Base-by-base conservation (phyloP, 345 rosid genomes). In the Physaria fendleri region DNA sequence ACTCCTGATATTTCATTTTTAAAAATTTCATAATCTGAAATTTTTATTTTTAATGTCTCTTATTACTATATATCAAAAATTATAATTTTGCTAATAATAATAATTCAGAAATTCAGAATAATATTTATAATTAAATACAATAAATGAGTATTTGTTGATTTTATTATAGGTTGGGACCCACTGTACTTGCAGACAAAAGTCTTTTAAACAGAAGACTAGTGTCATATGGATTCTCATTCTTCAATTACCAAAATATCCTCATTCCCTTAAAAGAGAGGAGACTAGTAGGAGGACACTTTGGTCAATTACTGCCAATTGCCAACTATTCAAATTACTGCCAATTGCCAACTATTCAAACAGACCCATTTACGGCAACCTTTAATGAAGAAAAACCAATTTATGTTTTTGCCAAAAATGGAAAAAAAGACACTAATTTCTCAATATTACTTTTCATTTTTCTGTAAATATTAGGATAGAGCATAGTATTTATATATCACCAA, bases 401-500 rank as follows among this genome's bases (percentile, higher is more conserved):
- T 32, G n/a, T 44, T 34, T 44, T 55, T 46, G 56, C 63, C 58
- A 30, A 70, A 47, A 17, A n/a, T 16, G 9, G 43, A 3, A 4
- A 13, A 35, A 23, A 1, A 24, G 6, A 0, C 18, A 58, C 16
- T 17, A 17, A 37, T 21, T 2, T 6, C 8, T 24, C 20, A 29
- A 43, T 2, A 38, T 21, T 15, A 46, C 11, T 15, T 20, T 18
- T 3, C 7, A 14, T 34, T 54, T n/a, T 14, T 24, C 22, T 29
- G 21, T 8, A 34, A 66, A 21, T 4, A 39, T 41, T 22, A 58
- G 3, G 52, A 4, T 6, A 57, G 72, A 59, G 64, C 68, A 69
- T 69, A 70, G 64, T 62, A 70, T 70, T 70, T 70, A 70, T 70
- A 70, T 62, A 55, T 56, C 48, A 62, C 52, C 69, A 64, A 62